phyloP scores from a whole-genome alignment of 2,329 filamentous ascomycete species.

The Bertia moriformis region DNA sequence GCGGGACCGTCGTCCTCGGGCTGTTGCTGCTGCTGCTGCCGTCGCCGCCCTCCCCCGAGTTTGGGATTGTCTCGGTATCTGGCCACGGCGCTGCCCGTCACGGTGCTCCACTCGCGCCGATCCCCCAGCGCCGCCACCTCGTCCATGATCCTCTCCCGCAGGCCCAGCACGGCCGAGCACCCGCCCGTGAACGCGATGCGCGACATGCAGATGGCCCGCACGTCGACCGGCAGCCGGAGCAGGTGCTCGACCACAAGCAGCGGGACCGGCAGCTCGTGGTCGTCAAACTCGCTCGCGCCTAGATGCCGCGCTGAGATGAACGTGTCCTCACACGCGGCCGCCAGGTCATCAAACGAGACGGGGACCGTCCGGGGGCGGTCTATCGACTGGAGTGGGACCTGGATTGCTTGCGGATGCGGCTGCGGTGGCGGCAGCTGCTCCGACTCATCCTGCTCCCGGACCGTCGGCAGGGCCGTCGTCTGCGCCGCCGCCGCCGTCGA shows the following conservation, averaged over 20 bases:
- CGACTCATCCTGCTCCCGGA: conserved; percentile 42
- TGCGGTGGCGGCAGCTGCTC: conserved; percentile 15
- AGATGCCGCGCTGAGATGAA: conserved; percentile 53
- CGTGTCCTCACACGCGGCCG: conserved; percentile 59
- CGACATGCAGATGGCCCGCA: conserved; percentile 73
- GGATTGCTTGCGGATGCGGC: conserved; percentile 21
- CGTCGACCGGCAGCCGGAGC: conserved; percentile 64
- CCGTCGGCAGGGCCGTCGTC: conserved; percentile 27
- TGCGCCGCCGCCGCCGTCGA: conserved; percentile 4
- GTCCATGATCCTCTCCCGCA: conserved; percentile 62
- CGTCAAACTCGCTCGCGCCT: conserved; percentile 52
- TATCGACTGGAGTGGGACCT: conserved; percentile 30
- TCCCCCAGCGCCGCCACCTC: conserved; percentile 58
- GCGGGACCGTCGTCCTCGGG: background rate
- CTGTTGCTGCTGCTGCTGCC: background rate
- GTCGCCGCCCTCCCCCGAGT: background rate
- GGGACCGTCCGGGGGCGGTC: conserved; percentile 37
- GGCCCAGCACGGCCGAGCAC: conserved; percentile 61
- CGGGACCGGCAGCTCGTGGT: conserved; percentile 70
- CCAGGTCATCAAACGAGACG: conserved; percentile 55
- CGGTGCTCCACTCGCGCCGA: conserved; percentile 62
- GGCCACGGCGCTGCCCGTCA: conserved; percentile 48
- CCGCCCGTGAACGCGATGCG: conserved; percentile 79
- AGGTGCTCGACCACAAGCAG: conserved; percentile 64
- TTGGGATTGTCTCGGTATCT: conserved; percentile 1